Conservation (phyloP, 73 alveolate species). For the Tetrahymena elliotti region DNA sequence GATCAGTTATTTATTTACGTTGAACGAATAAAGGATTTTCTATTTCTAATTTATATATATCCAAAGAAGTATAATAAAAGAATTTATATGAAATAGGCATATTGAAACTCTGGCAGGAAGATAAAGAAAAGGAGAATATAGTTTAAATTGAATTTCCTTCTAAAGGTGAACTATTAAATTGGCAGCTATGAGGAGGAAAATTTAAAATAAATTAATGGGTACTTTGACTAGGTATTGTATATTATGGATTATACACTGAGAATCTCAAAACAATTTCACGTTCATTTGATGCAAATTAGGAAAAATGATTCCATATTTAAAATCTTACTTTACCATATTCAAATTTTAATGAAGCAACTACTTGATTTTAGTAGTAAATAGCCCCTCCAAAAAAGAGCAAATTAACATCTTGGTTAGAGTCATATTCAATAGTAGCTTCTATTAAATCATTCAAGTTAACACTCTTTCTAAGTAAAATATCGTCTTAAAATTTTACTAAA, state of each 20-base stretch:
- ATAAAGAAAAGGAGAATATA: background rate
- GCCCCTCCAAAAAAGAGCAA: background rate
- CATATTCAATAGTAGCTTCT: background rate
- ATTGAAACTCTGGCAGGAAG: background rate
- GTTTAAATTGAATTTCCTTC: background rate
- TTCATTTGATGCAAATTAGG: background rate
- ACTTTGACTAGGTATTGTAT: background rate
- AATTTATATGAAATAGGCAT: background rate
- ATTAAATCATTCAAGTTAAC: background rate
- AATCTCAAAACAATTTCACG: background rate
- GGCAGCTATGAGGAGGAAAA: background rate
- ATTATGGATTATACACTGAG: background rate
- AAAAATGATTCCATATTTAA: background rate
- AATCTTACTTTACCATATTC: background rate
- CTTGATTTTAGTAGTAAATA: background rate
- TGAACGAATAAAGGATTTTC: background rate
- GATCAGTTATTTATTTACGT: background rate
- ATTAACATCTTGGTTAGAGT: background rate
- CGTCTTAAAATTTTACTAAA: background rate
- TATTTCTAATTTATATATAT: background rate
- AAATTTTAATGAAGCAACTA: background rate
- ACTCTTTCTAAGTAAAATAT: background rate
- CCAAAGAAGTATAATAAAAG: background rate
- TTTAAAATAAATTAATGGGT: background rate
- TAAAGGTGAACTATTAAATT: background rate